Percentiles rank a stretch among this genome's conserved stretches.
Conservation (phyloP, 257 asterid genomes). For the Dorcoceras hygrometricum region DNA sequence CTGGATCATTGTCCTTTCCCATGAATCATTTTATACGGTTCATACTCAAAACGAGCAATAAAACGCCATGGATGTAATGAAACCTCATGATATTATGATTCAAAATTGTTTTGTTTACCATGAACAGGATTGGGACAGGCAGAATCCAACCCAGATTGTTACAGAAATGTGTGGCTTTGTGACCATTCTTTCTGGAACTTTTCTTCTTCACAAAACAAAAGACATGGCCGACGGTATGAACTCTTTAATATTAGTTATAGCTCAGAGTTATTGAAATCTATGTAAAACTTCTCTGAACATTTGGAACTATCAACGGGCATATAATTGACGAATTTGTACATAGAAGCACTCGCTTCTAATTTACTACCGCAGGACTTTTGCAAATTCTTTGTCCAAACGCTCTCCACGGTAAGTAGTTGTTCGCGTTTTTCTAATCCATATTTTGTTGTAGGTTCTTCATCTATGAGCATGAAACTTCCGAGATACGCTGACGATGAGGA, state of each 20-base stretch:
- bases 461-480: slow-evolving; percentile 36
- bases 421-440: slow-evolving; percentile 9
- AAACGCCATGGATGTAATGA: neutral
- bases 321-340: neutral
- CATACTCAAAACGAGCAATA: neutral
- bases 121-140: slow-evolving; percentile 95
- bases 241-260: neutral
- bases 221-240: slow-evolving; percentile 78
- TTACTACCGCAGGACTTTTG: neutral
- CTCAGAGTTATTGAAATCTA: neutral
- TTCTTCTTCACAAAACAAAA: slow-evolving; percentile 98
- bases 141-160: slow-evolving; percentile 85
- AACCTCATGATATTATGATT: neutral
- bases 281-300: too few species aligned
- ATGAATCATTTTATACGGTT: neutral
- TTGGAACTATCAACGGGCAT: neutral
- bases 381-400: neutral
- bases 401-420: neutral
- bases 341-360: neutral
- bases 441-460: slow-evolving; percentile 39
- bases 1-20: neutral
- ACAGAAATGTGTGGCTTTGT: slow-evolving; percentile 97
- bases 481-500: slow-evolving; percentile 60
- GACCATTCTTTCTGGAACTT: slow-evolving; percentile 92
- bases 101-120: slow-evolving; percentile 5